These are phyloP conservation scores for Spirogloea muscicola DNA, from an alignment of 139 green algal species.

Conservation along the genomic window DNA sequence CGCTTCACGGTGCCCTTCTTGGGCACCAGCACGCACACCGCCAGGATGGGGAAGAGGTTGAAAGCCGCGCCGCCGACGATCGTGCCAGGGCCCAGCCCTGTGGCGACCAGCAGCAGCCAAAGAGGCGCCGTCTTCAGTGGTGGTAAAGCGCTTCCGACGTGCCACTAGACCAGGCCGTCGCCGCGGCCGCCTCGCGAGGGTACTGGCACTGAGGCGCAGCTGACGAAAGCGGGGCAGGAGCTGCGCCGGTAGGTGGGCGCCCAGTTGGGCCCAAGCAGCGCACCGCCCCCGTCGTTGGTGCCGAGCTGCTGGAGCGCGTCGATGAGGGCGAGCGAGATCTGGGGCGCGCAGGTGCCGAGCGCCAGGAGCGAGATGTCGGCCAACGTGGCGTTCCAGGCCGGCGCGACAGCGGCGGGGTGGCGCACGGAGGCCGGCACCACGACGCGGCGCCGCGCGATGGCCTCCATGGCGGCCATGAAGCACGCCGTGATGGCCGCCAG, in stretches of 20 bases:
- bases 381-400: slow-evolving; percentile 31
- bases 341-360: slow-evolving; percentile 35
- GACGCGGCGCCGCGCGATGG: slow-evolving; percentile 28
- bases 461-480: slow-evolving; percentile 44
- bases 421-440: too few relatives aligned
- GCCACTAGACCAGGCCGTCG: too few relatives aligned
- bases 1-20: slow-evolving; percentile 22
- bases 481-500: slow-evolving; percentile 26
- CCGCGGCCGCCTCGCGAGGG: too few relatives aligned
- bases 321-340: slow-evolving; percentile 42
- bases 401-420: too few relatives aligned
- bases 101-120: too few relatives aligned
- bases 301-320: slow-evolving; percentile 34
- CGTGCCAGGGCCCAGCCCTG: slow-evolving; percentile 34
- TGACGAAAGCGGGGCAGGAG: too few relatives aligned
- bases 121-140: too few relatives aligned
- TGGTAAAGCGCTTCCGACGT: too few relatives aligned
- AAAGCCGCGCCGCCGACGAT: slow-evolving; percentile 37
- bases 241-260: too few relatives aligned
- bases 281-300: too few relatives aligned
- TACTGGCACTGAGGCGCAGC: too few relatives aligned
- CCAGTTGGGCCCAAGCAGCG: too few relatives aligned
- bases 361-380: slow-evolving; percentile 42
- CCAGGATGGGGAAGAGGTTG: slow-evolving; percentile 39
- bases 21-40: slow-evolving; percentile 38